Evolutionary conservation across 2,329 filamentous ascomycete genomes (phyloP).

Genomic region (Grosmannia penicillata): DNA sequence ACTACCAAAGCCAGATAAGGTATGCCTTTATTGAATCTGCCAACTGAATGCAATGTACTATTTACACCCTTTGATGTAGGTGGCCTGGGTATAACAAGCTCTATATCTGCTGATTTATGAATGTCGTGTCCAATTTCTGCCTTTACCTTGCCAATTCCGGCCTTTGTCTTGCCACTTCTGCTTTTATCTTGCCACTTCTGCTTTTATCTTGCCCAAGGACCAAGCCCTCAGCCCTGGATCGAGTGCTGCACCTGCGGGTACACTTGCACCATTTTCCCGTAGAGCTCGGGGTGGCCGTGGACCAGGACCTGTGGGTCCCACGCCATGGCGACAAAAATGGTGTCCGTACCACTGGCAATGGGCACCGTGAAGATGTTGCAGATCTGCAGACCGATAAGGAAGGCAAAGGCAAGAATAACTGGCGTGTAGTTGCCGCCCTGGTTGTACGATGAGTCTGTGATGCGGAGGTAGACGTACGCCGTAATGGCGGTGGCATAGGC

Average conservation of each 20-base stretch:
- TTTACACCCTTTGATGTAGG: no score
- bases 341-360: slow-evolving; percentile 75
- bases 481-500: slow-evolving; percentile 70
- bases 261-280: slow-evolving; percentile 60
- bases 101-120: no score
- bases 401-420: slow-evolving; percentile 70
- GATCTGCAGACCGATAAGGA: slow-evolving; percentile 81
- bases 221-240: slow-evolving; percentile 41
- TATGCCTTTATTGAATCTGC: no score
- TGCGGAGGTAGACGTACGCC: slow-evolving; percentile 73
- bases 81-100: no score
- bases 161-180: not conserved
- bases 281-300: slow-evolving; percentile 68
- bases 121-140: no score
- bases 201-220: not conserved
- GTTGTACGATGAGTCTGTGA: slow-evolving; percentile 73
- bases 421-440: slow-evolving; percentile 50
- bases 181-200: not conserved
- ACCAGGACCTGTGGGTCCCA: slow-evolving; percentile 63
- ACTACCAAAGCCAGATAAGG: no score
- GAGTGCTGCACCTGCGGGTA: slow-evolving; percentile 75
- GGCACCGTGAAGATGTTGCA: slow-evolving; percentile 79
- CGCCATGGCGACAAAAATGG: slow-evolving; percentile 69
- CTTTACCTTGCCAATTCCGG: no score
- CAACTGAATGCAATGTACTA: no score